Base-by-base conservation (phyloP, 2,329 filamentous ascomycete species). In the Bipolaris zeicola region DNA sequence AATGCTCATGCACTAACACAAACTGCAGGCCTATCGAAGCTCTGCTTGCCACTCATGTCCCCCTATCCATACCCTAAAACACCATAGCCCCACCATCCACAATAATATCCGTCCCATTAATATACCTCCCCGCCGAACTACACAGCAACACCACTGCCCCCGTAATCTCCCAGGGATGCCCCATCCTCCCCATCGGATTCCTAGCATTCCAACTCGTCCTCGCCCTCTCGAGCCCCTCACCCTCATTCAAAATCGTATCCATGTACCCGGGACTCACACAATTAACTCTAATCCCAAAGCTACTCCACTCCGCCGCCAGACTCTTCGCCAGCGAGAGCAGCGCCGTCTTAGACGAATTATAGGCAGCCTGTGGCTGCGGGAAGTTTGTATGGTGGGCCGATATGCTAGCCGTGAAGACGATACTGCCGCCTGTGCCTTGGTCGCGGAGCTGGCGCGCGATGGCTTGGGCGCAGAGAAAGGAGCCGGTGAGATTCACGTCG, bases 261-360 rank as follows among this genome's bases (percentile, higher is more conserved):
- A 92, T 91, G 65, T 92, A 92, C 0, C 89, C 89, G 0, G 90
- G 90, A 37, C 82, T 86, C 42, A 93, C 81, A 16, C 81, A 85
- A 64, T 93, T 92, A 5, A 89, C 86, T 2, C 87, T 77, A 58
- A 93, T 90, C 0, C 90, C 89, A 69, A 88, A 82, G 1, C 79
- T 76, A 1, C 87, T 87, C 89, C 89, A 92, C 73, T 93, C 90
- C 0, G 87, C 88, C 0, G 89, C 89, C 14, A 92, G 75, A 34
- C 81, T 87, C 61, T 82, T 85, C 47, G 85, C 87, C 63, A 92
- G 72, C 48, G 85, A 83, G 28, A 89, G 64, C 1, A 92, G 73
- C 0, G 84, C 88, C 0, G 87, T 85, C 72, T 93, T 93, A 61
- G 82, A 86, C 1, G 86, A 85, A 62, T 93, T 92, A 69, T 93